Conservation (phyloP, 1,284 basidiomycete species). For the Rhodotorula sp. region DNA sequence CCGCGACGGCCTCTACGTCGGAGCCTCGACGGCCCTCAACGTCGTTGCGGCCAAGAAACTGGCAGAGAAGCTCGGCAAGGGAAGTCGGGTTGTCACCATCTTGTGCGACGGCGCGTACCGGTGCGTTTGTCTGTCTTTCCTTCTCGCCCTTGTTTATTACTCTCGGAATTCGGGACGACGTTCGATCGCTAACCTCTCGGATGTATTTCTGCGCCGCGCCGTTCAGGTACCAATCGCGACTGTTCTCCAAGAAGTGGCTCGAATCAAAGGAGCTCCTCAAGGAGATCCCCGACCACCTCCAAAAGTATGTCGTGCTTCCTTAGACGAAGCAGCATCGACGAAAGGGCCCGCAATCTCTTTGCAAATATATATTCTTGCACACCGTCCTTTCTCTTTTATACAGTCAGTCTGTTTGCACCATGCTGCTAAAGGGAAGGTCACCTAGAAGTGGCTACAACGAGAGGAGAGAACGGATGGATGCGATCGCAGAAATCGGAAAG, state of each 20-base stretch:
- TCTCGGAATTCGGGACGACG: not conserved
- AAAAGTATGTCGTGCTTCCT: constrained; percentile 82
- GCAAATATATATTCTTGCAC: not conserved
- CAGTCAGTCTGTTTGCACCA: too few species aligned
- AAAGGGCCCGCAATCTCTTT: not conserved
- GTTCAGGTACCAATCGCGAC: constrained; percentile 76
- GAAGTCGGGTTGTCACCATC: constrained; percentile 81
- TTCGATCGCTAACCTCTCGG: not conserved
- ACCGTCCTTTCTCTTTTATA: too few species aligned
- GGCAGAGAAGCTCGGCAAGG: constrained; percentile 75
- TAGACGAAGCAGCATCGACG: constrained; percentile 26
- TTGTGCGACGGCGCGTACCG: constrained; percentile 93
- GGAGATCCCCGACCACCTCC: constrained; percentile 78
- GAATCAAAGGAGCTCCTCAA: constrained; percentile 73
- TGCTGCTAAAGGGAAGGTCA: too few species aligned
- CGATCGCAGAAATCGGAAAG: too few species aligned
- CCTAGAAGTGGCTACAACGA: too few species aligned
- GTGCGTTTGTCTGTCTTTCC: constrained; percentile 28
- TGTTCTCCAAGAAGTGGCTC: constrained; percentile 78
- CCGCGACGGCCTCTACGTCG: constrained; percentile 90
- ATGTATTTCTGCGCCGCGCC: not conserved
- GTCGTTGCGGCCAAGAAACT: constrained; percentile 90
- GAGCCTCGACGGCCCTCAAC: constrained; percentile 93
- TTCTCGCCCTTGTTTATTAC: not conserved
- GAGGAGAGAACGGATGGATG: too few species aligned